Percentiles rank a stretch among this genome's conserved stretches.
phyloP scores from a whole-genome alignment of 768 basidiomycete genomes.

The Chlorophyllum brunneum region DNA sequence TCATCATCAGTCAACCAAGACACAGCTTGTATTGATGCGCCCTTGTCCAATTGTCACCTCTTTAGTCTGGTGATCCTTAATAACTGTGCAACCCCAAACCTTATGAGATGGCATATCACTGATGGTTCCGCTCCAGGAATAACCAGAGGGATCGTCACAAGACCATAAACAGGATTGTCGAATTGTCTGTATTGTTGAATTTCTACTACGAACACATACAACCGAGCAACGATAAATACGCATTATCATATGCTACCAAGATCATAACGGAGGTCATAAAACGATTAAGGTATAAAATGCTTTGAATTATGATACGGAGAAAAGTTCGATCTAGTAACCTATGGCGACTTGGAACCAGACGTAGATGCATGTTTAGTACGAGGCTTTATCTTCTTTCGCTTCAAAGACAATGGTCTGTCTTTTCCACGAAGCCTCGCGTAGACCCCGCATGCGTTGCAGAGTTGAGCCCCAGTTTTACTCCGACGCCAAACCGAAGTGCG shows the following conservation, averaged over 20 bases:
- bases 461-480: constrained; percentile 44
- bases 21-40: constrained; percentile 6
- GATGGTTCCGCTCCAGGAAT: constrained; percentile 5
- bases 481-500: constrained; percentile 49
- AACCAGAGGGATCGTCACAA: neutral
- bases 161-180: neutral
- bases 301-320: too few species aligned
- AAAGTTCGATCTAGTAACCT: neutral
- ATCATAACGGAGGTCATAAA: too few species aligned
- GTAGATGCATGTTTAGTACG: constrained; percentile 36
- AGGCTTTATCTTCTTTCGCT: constrained; percentile 45
- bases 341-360: constrained; percentile 1
- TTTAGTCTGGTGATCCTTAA: too few species aligned
- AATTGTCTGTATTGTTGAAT: neutral
- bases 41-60: constrained; percentile 4
- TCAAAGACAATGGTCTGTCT: constrained; percentile 41
- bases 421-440: constrained; percentile 44
- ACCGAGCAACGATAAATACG: neutral
- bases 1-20: constrained; percentile 10
- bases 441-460: constrained; percentile 51
- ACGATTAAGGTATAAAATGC: too few species aligned
- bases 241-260: neutral
- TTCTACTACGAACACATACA: too few species aligned
- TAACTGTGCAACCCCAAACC: too few species aligned
- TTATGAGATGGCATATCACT: constrained; percentile 9